phyloP scores from a whole-genome alignment of 345 rosid species.

The Cardiospermum halicacabum region DNA sequence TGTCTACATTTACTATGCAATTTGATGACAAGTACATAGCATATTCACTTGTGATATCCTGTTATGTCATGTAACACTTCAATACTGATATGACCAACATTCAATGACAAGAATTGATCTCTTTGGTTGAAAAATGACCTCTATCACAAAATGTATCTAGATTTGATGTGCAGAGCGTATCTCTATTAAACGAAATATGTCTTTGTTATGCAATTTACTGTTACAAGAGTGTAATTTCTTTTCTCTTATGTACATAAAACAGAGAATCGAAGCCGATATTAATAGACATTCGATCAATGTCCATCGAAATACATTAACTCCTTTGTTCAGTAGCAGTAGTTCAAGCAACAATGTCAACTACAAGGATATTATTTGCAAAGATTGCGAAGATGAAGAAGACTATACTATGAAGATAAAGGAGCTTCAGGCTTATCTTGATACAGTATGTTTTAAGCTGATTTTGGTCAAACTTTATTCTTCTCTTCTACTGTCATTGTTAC shows the following conservation, averaged over 20 bases:
- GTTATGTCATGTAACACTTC: too few relatives aligned
- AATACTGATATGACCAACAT: too few relatives aligned
- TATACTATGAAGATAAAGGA: slow-evolving; percentile 21
- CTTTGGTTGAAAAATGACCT: too few relatives aligned
- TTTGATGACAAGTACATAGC: too few relatives aligned
- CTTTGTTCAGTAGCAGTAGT: not conserved
- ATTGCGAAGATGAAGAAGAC: slow-evolving; percentile 12
- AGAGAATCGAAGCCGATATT: not conserved
- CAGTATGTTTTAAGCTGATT: slow-evolving; percentile 12
- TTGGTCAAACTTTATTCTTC: not conserved
- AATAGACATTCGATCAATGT: not conserved
- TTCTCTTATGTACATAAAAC: not conserved
- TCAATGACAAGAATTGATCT: too few relatives aligned
- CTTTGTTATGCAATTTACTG: too few relatives aligned
- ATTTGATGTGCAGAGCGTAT: too few relatives aligned
- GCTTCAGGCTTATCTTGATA: slow-evolving; percentile 30
- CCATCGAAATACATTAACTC: slow-evolving; percentile 5
- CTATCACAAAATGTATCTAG: too few relatives aligned
- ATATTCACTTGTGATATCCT: too few relatives aligned
- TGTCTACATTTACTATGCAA: too few relatives aligned
- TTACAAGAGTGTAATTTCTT: not conserved
- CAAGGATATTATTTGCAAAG: too few relatives aligned
- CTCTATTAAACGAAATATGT: too few relatives aligned
- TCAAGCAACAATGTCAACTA: not conserved
- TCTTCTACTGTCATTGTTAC: not conserved